Conservation (phyloP, 2,329 filamentous ascomycete species). For the Fusarium abutilonis region DNA sequence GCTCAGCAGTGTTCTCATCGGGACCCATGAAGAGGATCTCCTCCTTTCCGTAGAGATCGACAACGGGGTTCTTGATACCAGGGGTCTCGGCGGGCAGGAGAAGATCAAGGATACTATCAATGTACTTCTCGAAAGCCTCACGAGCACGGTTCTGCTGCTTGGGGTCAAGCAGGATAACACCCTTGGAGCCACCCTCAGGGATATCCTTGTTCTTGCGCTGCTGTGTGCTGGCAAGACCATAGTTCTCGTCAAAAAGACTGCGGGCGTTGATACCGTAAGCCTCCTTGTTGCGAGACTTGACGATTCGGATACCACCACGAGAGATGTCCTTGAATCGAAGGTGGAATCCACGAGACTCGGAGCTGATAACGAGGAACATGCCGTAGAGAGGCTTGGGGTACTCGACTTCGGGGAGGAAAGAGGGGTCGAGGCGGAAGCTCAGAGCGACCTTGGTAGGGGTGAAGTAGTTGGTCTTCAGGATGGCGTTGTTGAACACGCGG, state of each 20-base stretch:
- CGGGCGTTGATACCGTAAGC: slow-evolving; percentile 96
- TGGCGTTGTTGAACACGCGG: slow-evolving; percentile 90
- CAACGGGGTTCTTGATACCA: slow-evolving; percentile 98
- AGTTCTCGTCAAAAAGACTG: slow-evolving; percentile 98
- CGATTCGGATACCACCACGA: slow-evolving; percentile 96
- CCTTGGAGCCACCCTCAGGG: slow-evolving; percentile 96
- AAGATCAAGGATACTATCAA: slow-evolving; percentile 96
- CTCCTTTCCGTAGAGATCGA: slow-evolving; percentile 92
- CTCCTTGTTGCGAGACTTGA: slow-evolving; percentile 96
- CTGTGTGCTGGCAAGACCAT: slow-evolving; percentile 96
- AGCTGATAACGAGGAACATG: slow-evolving; percentile 98
- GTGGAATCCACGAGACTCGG: slow-evolving; percentile 97
- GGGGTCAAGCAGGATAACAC: slow-evolving; percentile 92
- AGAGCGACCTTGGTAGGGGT: slow-evolving; percentile 98
- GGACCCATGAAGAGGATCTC: slow-evolving; percentile 99
- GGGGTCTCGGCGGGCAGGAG: slow-evolving; percentile 89
- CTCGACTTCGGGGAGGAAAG: slow-evolving; percentile 88
- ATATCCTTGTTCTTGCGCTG: slow-evolving; percentile 99
- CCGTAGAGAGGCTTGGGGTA: slow-evolving; percentile 94
- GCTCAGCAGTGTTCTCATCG: slow-evolving; percentile 96
- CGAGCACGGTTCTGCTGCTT: slow-evolving; percentile 92
- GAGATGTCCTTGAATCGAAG: slow-evolving; percentile 97
- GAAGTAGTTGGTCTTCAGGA: slow-evolving; percentile 97
- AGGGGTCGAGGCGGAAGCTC: slow-evolving; percentile 91
- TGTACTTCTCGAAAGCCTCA: slow-evolving; percentile 99